Percentiles rank a stretch among this genome's conserved stretches.
Conservation (phyloP, 805 yeast genomes). For the Lipomyces starkeyi region DNA sequence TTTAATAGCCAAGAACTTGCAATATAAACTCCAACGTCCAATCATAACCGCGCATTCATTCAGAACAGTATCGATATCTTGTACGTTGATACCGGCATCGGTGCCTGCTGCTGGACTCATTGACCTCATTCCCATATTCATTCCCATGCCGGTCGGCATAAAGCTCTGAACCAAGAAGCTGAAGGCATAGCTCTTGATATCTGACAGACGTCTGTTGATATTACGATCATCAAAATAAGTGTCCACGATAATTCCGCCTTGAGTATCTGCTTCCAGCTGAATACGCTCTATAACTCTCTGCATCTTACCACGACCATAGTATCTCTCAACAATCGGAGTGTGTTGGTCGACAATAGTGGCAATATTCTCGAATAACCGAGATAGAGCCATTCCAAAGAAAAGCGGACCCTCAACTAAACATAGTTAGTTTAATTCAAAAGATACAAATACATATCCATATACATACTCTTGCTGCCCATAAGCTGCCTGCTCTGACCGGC, state of each 20-base stretch:
- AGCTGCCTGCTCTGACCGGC: constrained; percentile 72
- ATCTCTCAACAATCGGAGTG: constrained; percentile 72
- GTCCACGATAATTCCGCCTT: constrained; percentile 85
- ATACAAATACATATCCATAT: neutral
- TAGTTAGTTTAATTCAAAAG: neutral
- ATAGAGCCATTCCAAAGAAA: constrained; percentile 49
- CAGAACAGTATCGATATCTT: constrained; percentile 67
- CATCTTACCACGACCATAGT: constrained; percentile 69
- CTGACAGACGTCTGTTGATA: constrained; percentile 60
- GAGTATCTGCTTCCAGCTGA: constrained; percentile 90
- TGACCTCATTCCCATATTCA: constrained; percentile 30
- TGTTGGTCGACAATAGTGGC: constrained; percentile 88
- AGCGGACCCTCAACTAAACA: constrained; percentile 37
- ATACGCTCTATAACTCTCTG: constrained; percentile 70
- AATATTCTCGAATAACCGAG: constrained; percentile 74
- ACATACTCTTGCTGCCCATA: constrained; percentile 33
- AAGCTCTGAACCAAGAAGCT: constrained; percentile 53
- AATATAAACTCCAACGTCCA: constrained; percentile 83
- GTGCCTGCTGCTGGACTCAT: constrained; percentile 42
- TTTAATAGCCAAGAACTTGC: constrained; percentile 38
- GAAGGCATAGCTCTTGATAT: constrained; percentile 60
- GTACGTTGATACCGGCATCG: constrained; percentile 53
- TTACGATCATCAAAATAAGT: constrained; percentile 79
- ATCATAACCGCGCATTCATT: constrained; percentile 77
- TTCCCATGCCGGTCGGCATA: constrained; percentile 35